Conservation (phyloP, 192 early-diverging fungal species). For the Coemansia sp. region DNA sequence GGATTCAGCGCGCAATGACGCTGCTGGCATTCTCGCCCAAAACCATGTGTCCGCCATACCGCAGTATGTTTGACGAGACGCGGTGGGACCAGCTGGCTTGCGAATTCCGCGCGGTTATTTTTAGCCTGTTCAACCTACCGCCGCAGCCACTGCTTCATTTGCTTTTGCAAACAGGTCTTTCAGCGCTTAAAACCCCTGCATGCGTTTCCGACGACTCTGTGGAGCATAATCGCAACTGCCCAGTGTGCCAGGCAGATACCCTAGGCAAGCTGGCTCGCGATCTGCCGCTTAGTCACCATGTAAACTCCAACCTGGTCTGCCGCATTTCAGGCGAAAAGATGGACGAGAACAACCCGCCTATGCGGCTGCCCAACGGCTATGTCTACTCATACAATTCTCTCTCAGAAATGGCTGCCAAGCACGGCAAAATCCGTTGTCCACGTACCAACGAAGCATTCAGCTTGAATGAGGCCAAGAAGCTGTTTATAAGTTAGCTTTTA, state of each 20-base stretch:
- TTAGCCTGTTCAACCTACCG: slow-evolving; percentile 84
- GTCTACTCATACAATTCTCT: slow-evolving; percentile 86
- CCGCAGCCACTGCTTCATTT: slow-evolving; percentile 80
- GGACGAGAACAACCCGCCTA: slow-evolving; percentile 94
- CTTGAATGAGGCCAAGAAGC: slow-evolving; percentile 66
- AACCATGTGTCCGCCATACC: slow-evolving; percentile 81
- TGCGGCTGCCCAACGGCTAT: slow-evolving; percentile 94
- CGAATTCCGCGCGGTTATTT: slow-evolving; percentile 85
- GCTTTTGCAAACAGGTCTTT: slow-evolving; percentile 91
- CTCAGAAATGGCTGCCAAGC: slow-evolving; percentile 62
- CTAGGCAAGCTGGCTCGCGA: slow-evolving; percentile 80
- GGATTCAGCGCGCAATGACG: slow-evolving; percentile 87
- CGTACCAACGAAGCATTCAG: slow-evolving; percentile 60
- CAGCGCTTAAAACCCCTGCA: slow-evolving; percentile 87
- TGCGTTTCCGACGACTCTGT: slow-evolving; percentile 66
- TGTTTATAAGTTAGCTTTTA: slow-evolving; percentile 63
- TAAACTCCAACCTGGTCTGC: slow-evolving; percentile 93
- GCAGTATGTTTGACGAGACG: slow-evolving; percentile 51
- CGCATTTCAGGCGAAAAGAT: slow-evolving; percentile 88
- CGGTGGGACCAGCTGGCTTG: slow-evolving; percentile 78
- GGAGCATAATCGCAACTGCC: slow-evolving; percentile 90
- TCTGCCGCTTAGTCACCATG: slow-evolving; percentile 90
- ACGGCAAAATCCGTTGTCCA: slow-evolving; percentile 71
- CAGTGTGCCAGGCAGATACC: slow-evolving; percentile 83
- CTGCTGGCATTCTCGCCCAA: slow-evolving; percentile 78